phyloP scores from a whole-genome alignment of 2,329 filamentous ascomycete species.

The Colletotrichum zoysiae region DNA sequence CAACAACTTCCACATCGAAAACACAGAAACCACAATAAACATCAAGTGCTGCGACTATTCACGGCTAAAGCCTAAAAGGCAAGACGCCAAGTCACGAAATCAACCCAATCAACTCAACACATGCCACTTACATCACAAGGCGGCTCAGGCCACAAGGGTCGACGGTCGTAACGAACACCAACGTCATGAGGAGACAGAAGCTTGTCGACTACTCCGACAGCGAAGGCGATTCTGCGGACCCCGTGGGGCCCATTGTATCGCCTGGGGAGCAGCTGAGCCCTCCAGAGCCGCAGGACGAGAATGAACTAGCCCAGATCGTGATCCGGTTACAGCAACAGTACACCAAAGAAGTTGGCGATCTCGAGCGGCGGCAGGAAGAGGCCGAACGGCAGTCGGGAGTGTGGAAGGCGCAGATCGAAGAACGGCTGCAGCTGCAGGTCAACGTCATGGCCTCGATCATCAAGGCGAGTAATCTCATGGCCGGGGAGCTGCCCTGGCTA shows the following conservation, averaged over 20 bases:
- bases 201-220: neutral
- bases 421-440: slow-evolving; percentile 24
- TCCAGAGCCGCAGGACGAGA: slow-evolving; percentile 4
- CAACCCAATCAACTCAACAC: neutral
- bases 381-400: neutral
- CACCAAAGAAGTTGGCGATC: slow-evolving; percentile 5
- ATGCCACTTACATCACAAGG: neutral
- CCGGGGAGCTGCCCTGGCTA: neutral
- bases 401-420: slow-evolving; percentile 19
- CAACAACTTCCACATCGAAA: neutral
- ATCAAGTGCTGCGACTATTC: neutral
- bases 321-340: slow-evolving; percentile 25
- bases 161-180: neutral
- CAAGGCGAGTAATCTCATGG: neutral
- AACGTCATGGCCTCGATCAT: slow-evolving; percentile 21
- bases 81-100: no score
- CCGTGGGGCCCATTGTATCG: neutral
- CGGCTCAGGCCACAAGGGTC: neutral
- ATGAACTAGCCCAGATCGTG: slow-evolving; percentile 27
- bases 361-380: slow-evolving; percentile 7
- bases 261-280: neutral
- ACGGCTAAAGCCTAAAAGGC: neutral
- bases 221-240: neutral
- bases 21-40: neutral
- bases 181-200: neutral